phyloP scores from a whole-genome alignment of 768 basidiomycete species.

The Xerocomellus chrysenteron region DNA sequence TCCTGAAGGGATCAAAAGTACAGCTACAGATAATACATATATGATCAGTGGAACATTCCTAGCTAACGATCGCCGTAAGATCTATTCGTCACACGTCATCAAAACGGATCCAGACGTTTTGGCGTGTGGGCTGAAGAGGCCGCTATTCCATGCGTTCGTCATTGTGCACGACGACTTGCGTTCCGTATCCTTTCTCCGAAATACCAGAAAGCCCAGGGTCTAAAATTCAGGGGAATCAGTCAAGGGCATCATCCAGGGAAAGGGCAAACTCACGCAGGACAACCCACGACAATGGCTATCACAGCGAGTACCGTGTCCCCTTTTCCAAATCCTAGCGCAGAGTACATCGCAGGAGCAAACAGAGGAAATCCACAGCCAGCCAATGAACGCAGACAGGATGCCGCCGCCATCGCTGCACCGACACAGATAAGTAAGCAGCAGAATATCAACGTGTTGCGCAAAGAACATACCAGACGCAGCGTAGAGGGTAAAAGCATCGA shows the following conservation, averaged over 20 bases:
- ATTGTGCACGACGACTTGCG: constrained; percentile 42
- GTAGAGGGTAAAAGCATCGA: constrained; percentile 65
- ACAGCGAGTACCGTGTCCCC: constrained; percentile 65
- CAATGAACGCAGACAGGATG: constrained; percentile 58
- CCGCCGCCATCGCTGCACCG: constrained; percentile 59
- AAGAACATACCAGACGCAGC: constrained; percentile 60
- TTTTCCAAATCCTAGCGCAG: constrained; percentile 64
- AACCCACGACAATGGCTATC: constrained; percentile 56
- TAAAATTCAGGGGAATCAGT: constrained; percentile 38
- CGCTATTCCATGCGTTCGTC: not conserved
- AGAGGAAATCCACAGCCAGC: constrained; percentile 76
- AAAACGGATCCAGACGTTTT: not conserved
- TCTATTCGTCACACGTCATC: not conserved
- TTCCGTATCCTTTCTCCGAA: constrained; percentile 50
- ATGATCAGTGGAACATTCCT: not conserved
- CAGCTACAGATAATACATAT: not conserved
- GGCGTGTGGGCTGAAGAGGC: too few species aligned
- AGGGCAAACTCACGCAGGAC: constrained; percentile 42
- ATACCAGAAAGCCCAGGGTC: constrained; percentile 44
- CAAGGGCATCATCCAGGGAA: not conserved
- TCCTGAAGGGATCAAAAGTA: not conserved
- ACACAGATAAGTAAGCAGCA: not conserved
- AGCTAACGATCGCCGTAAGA: not conserved
- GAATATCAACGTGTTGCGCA: not conserved
- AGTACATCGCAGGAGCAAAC: constrained; percentile 72